Base-by-base conservation (phyloP, 2,329 filamentous ascomycete genomes). In the Fusarium irregulare region DNA sequence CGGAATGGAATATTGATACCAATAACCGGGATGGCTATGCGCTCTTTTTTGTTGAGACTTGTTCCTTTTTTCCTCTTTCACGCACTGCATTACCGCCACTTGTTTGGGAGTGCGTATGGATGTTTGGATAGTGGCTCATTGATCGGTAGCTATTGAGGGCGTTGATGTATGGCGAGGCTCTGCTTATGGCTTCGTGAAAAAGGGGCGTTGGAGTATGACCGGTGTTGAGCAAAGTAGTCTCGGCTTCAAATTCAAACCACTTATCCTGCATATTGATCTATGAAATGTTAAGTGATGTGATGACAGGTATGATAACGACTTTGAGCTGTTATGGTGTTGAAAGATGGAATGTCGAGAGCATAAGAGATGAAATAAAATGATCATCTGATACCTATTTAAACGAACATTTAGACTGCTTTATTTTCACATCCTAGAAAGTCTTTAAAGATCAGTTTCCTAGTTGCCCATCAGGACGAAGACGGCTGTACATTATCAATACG, bases 1-100 rank as follows among this genome's bases (percentile, higher is more conserved):
- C 56, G 66, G 67, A 67, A 72, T 56, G 30, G 42, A 56, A 66
- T 65, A 73, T 60, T 74, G 72, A 74, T 74, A 74, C 72, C 72
- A 74, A 68, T 55, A 68, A 66, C 66, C 63, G 53, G 70, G 44
- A 64, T 46, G 60, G 60, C 62, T 63, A 66, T 71, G 68, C 57
- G 48, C 56, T 72, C 66, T 44, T 68, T 73, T 34, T 70, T 50
- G 42, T 63, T 32, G 27, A 50, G n/a, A 30, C 20, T 41, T 27
- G 60, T 66, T 40, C 47, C 51, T 44, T 44, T 57, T 64, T 49
- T 28, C 2, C 11, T 11, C 48, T 60, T 61, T 58, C 21, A 27
- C 30, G 25, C 57, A 51, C 16, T 21, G 41, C 49, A 42, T 18
- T 10, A 27, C 27, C 21, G 28, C 28, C 14, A 18, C 40, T 51